Base-by-base conservation (phyloP, 768 basidiomycete genomes). In the Mycena olivaceomarginata region DNA sequence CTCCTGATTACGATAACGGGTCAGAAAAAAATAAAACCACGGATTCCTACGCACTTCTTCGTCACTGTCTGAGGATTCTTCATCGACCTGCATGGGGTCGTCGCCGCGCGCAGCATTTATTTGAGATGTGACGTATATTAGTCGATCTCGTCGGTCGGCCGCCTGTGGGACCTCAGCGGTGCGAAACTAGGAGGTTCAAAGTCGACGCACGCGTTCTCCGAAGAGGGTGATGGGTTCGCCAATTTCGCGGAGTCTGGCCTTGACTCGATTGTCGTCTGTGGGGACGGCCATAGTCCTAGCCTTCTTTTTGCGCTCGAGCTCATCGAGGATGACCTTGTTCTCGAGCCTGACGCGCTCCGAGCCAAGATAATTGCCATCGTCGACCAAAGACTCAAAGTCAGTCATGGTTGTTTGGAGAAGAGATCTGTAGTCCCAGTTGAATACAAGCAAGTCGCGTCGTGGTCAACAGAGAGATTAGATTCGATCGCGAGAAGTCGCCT, bases 201-300 rank as follows among this genome's bases (percentile, higher is more conserved):
- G 46, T 45, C 2, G n/a, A 92, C 96, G 85, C 83, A 98, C 97
- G 75, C 97, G 94, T 91, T 99, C 98, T 78, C 98, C 98, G 81
- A 99, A 99, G 39, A 99, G 90, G 7, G 98, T 99, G 82, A 99
- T 98, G 51, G 98, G 98, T 84, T 99, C 97, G 51, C 97, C 98
- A 80, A 98, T 94, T 86, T 98, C 97, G 72, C 98, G 90, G 74
- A 99, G 89, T 73, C 96, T 90, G 51, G 94, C 93, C 83, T 95
- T 95, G 82, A 99, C 98, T 79, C 95, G 94, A 82, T 93, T 95
- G 85, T 99, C 98, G 85, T 99, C 98, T 9, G 98, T 99, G 10
- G 98, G 98, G 12, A 99, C 97, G 9, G 98, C 98, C 87, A 99
- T 92, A 75, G 90, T 94, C 78, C 98, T 91, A 15, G 98, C 95